A percentile compares a stretch with the other conserved stretches of the same genome.
Conservation (phyloP, 495 filamentous ascomycete genomes). For the Chaetomium fimeti region DNA sequence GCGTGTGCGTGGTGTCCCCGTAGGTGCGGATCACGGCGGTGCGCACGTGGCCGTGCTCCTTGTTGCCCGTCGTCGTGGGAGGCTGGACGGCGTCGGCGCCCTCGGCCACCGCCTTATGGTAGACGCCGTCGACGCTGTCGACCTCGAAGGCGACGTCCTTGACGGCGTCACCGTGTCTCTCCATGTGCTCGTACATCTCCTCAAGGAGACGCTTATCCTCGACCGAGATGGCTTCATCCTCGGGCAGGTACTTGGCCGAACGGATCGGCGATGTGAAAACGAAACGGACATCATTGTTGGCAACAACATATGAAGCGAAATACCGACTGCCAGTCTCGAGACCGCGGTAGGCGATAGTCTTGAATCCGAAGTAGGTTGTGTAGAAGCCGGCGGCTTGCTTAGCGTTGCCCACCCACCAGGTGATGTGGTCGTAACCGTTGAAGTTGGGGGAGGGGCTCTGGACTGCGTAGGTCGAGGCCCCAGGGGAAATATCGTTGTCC, state of each 20-base stretch:
- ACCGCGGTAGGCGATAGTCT: conserved; percentile 73
- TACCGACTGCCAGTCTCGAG: conserved; percentile 80
- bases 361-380: conserved; percentile 79
- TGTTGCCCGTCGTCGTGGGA: conserved; percentile 52
- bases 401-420: conserved; percentile 94
- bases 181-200: conserved; percentile 73
- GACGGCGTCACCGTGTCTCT: conserved; percentile 82
- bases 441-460: conserved; percentile 55
- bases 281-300: conserved; percentile 74
- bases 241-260: conserved; percentile 51
- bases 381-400: conserved; percentile 90
- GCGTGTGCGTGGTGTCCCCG: conserved; percentile 87
- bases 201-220: conserved; percentile 57
- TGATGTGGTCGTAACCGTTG: conserved; percentile 81
- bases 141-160: conserved; percentile 93
- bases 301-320: conserved; percentile 76
- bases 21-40: conserved; percentile 81
- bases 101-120: conserved; percentile 61
- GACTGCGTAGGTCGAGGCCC: conserved; percentile 44
- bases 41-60: conserved; percentile 57
- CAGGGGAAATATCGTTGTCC: conserved; percentile 44
- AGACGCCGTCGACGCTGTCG: conserved; percentile 76
- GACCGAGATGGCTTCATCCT: conserved; percentile 49
- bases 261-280: conserved; percentile 80
- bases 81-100: conserved; percentile 64